These are phyloP conservation scores for Paracoccidioides brasiliensis DNA, from an alignment of 2,329 filamentous ascomycete genomes.

Conservation along the genomic window DNA sequence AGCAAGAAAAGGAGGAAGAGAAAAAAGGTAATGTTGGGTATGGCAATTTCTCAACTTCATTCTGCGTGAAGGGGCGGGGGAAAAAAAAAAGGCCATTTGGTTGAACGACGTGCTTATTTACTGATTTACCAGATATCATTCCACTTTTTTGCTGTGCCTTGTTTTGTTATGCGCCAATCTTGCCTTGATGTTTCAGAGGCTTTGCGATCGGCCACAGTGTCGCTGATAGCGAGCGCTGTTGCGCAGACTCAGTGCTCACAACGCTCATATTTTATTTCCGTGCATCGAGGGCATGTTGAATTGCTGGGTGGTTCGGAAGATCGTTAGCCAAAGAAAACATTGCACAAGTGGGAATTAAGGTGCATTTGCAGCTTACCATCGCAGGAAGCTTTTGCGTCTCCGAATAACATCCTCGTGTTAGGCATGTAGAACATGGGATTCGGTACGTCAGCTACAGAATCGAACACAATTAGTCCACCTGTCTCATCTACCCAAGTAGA, in stretches of 20 bases:
- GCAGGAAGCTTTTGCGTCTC: slow-evolving; percentile 72
- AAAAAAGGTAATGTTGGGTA: too few species aligned
- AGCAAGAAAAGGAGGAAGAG: too few species aligned
- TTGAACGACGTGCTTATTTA: too few species aligned
- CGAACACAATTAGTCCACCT: neutral
- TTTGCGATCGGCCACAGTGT: neutral
- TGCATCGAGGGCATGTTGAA: slow-evolving; percentile 11
- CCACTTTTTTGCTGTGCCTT: too few species aligned
- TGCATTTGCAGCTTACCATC: slow-evolving; percentile 47
- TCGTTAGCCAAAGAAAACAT: neutral
- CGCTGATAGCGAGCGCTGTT: neutral
- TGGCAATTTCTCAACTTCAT: too few species aligned
- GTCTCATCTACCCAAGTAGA: neutral
- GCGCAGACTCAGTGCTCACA: neutral
- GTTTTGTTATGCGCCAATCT: too few species aligned
- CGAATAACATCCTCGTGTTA: slow-evolving; percentile 81
- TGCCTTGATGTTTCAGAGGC: too few species aligned
- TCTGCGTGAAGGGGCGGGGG: too few species aligned
- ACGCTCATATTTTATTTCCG: slow-evolving; percentile 5
- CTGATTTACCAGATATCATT: too few species aligned
- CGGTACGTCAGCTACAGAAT: slow-evolving; percentile 58
- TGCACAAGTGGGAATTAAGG: neutral
- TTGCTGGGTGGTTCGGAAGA: slow-evolving; percentile 5
- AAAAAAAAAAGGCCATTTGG: too few species aligned
- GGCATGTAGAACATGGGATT: slow-evolving; percentile 94